Base-by-base conservation (phyloP, 345 rosid genomes). In the Linum trigynum region DNA sequence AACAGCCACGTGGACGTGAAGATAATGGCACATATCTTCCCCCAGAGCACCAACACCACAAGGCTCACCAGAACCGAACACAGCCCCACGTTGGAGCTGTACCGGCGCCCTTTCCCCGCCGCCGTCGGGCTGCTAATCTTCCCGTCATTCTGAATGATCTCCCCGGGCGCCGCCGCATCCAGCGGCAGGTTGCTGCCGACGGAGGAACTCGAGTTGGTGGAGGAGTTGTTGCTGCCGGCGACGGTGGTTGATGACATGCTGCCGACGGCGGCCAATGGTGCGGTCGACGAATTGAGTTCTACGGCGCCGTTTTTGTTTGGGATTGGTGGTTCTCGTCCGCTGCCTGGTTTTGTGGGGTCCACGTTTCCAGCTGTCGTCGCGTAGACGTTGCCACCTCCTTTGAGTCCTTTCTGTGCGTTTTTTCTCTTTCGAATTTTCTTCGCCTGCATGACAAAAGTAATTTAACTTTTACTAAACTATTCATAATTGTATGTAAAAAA, bases 1-100 rank as follows among this genome's bases (percentile, higher is more conserved):
- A 77, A 72, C 10, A 84, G 72, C 78, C 81, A 80, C 0, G 79
- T 59, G 2, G 85, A 76, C 41, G 86, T 82, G 58, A 85, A 84
- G 6, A 82, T 45, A 4, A 84, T 84, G 39, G 88, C 84, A 57
- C 72, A 80, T 37, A 70, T 12, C 71, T 79, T 86, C 9, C 91
- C 91, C 80, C 85, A 86, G 1, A 79, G 4, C 40, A 82, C 70
- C 72, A 86, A 36, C 15, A 45, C 76, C 58, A 73, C 36, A 1
- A 86, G 70, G 56, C 80, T 70, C 15, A 77, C 3, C 3, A 79
- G 62, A 61, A 84, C 37, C 64, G 76, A 72, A 62, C 55, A 77
- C 17, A 80, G 40, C 2, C 74, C 70, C 2, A 15, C 32, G 9
- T 60, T 61, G 2, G 35, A 9, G 35, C 60, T 40, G 36, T 38